These are phyloP conservation scores for Forsythia suspensa DNA, from an alignment of 257 asterid species.

Conservation along the genomic window DNA sequence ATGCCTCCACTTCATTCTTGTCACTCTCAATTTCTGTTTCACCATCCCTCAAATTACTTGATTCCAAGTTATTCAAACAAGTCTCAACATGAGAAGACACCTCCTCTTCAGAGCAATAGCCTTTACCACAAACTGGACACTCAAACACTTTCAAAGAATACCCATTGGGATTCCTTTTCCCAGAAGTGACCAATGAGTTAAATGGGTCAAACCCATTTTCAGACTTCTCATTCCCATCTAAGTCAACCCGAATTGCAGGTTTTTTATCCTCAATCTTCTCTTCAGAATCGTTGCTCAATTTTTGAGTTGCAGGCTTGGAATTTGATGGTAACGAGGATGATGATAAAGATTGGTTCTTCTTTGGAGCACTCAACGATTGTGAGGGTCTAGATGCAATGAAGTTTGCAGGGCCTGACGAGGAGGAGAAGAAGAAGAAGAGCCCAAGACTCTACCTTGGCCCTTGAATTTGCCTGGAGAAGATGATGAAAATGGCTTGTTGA, in stretches of 20 bases:
- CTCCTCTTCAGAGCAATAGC: constrained; percentile 71
- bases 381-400: constrained; percentile 27
- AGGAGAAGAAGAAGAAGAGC: constrained; percentile 55
- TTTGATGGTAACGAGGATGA: background rate
- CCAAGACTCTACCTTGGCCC: constrained; percentile 90
- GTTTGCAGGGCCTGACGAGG: constrained; percentile 30
- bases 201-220: constrained; percentile 78
- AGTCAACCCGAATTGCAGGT: constrained; percentile 29
- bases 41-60: constrained; percentile 14
- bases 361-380: constrained; percentile 20
- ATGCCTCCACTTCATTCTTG: constrained; percentile 47
- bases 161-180: constrained; percentile 75
- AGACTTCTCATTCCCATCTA: constrained; percentile 23
- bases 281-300: constrained; percentile 28
- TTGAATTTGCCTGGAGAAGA: constrained; percentile 78
- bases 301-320: constrained; percentile 36
- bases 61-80: constrained; percentile 49
- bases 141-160: constrained; percentile 67
- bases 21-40: constrained; percentile 25
- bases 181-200: constrained; percentile 68
- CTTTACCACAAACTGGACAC: constrained; percentile 82
- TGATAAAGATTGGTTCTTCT: constrained; percentile 6
- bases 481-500: constrained; percentile 65
- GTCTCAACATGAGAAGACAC: constrained; percentile 70
- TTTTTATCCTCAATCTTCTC: constrained; percentile 29